These are phyloP conservation scores for Naganishia antarctica DNA, from an alignment of 768 basidiomycete genomes.

Conservation along the genomic window DNA sequence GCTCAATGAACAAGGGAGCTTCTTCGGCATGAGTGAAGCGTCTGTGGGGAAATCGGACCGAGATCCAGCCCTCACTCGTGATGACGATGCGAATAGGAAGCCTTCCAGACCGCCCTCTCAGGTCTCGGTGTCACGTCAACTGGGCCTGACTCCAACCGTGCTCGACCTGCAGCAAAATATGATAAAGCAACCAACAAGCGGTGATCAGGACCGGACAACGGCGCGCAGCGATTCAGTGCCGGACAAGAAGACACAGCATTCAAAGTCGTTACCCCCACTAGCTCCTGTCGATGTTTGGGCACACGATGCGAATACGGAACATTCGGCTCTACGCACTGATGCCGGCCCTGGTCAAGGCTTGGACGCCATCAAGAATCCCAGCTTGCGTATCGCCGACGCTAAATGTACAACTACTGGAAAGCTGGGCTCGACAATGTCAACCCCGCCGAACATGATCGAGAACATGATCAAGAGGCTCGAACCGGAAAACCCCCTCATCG, in stretches of 20 bases:
- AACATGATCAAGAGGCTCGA: slow-evolving; percentile 16
- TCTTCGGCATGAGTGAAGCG: slow-evolving; percentile 14
- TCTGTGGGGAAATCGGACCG: slow-evolving; percentile 4
- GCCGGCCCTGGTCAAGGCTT: neutral
- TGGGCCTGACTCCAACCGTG: slow-evolving; percentile 27
- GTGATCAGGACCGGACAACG: no score
- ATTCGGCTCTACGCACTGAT: neutral
- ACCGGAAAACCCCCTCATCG: slow-evolving; percentile 1
- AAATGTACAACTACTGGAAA: neutral
- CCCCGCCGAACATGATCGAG: slow-evolving; percentile 4
- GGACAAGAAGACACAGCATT: neutral
- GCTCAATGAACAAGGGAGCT: slow-evolving; percentile 3
- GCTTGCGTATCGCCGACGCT: no score
- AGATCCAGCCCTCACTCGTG: neutral
- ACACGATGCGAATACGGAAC: neutral
- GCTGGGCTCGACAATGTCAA: neutral
- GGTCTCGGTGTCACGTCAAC: slow-evolving; percentile 6
- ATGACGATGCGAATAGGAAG: neutral
- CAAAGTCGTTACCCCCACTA: neutral
- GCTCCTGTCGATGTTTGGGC: neutral
- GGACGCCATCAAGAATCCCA: neutral
- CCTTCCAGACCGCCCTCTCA: neutral
- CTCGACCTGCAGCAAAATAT: slow-evolving; percentile 2
- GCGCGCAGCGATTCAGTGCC: no score
- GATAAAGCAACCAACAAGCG: neutral